These are phyloP conservation scores for Xylaria sp. DNA, from an alignment of 2,329 filamentous ascomycete genomes.

Conservation along the genomic window DNA sequence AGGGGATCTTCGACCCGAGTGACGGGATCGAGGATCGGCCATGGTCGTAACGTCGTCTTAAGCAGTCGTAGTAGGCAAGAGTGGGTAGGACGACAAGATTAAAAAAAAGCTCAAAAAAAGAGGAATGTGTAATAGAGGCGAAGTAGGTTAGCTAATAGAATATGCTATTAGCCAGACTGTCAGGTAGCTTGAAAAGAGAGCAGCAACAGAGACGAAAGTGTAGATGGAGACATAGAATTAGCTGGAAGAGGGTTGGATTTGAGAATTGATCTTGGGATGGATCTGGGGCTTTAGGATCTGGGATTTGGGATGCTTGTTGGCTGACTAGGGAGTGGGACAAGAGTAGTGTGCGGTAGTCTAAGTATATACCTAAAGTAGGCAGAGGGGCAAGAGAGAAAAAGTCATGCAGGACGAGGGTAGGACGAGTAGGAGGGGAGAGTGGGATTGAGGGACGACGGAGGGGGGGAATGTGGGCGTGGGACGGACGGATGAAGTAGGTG, in stretches of 20 bases:
- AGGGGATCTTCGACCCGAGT: constrained; percentile 52
- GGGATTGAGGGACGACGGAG: not conserved
- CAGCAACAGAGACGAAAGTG: not conserved
- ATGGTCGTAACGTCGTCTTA: constrained; percentile 43
- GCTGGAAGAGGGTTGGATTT: not conserved
- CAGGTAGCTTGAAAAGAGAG: not conserved
- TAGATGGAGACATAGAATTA: not conserved
- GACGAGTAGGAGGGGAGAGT: not conserved
- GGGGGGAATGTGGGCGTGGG: not conserved
- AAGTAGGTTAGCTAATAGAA: not conserved
- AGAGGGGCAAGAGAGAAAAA: not conserved
- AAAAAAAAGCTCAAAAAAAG: not conserved
- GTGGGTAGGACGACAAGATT: not conserved
- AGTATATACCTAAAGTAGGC: not conserved
- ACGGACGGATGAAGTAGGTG: constrained; percentile 12
- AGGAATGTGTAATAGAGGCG: no score
- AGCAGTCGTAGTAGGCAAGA: constrained; percentile 5
- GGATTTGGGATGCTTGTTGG: constrained; percentile 10
- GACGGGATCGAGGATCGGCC: constrained; percentile 54
- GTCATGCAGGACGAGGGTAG: not conserved
- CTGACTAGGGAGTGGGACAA: constrained; percentile 20
- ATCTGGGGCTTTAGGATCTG: constrained; percentile 8
- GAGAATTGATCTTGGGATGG: not conserved
- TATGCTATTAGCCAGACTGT: not conserved
- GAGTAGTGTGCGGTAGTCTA: not conserved